Conservation (phyloP, 176 grass and related monocot genomes). For the Oryza meyeriana region DNA sequence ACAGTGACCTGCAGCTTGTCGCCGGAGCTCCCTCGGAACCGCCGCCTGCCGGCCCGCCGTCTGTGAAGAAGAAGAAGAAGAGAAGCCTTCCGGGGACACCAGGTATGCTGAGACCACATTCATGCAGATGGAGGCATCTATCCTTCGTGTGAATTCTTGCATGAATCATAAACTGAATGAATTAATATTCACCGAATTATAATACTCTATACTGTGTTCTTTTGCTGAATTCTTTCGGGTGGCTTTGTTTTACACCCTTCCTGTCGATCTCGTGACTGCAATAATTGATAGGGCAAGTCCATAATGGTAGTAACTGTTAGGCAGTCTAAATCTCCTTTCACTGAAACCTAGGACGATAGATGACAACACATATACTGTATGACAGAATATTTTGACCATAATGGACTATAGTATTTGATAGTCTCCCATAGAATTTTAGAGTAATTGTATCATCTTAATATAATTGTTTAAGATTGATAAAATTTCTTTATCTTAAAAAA, state of each 20-base stretch:
- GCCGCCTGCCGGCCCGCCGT: slow-evolving; percentile 1
- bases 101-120: slow-evolving; percentile 42
- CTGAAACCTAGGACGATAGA: slow-evolving; percentile 19
- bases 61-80: slow-evolving; percentile 76
- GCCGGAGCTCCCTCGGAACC: neutral
- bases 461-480: too few relatives aligned
- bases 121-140: neutral
- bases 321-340: slow-evolving; percentile 22
- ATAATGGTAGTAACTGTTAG: slow-evolving; percentile 46
- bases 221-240: too few relatives aligned
- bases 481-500: too few relatives aligned
- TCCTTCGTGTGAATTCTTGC: neutral
- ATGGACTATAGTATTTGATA: neutral
- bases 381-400: slow-evolving; percentile 25
- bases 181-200: too few relatives aligned
- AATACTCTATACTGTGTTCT: too few relatives aligned
- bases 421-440: neutral
- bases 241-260: neutral
- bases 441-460: too few relatives aligned
- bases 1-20: slow-evolving; percentile 24
- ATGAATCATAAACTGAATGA: neutral
- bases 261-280: neutral
- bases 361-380: slow-evolving; percentile 31
- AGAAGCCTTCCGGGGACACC: slow-evolving; percentile 82
- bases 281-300: slow-evolving; percentile 44